phyloP scores from a whole-genome alignment of 176 grass and related monocot species.

The Zea luxurians region DNA sequence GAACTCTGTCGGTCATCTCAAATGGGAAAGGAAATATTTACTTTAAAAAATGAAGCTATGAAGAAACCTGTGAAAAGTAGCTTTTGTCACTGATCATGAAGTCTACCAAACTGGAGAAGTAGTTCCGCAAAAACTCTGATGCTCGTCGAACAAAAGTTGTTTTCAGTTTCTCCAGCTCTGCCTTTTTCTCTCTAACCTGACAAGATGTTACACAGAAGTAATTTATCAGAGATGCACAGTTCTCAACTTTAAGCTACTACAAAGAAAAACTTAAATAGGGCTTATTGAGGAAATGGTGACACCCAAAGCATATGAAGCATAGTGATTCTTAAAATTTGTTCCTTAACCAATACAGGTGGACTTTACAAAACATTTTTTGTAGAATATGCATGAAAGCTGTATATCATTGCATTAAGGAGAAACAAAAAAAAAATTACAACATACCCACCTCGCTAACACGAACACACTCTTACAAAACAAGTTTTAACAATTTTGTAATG shows the following conservation, averaged over 20 bases:
- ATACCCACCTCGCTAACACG: too few relatives aligned
- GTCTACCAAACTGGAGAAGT: conserved; percentile 96
- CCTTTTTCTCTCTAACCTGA: conserved; percentile 78
- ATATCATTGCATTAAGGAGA: too few relatives aligned
- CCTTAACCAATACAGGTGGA: background rate
- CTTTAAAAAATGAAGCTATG: background rate
- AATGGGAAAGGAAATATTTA: conserved; percentile 26
- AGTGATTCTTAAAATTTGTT: conserved; percentile 1
- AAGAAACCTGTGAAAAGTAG: conserved; percentile 94
- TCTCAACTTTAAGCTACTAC: conserved; percentile 16
- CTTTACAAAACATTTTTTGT: background rate
- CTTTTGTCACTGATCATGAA: conserved; percentile 99
- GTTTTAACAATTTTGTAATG: background rate
- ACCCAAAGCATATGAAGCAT: background rate
- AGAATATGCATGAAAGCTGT: too few relatives aligned
- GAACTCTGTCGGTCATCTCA: conserved; percentile 39
- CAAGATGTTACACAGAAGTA: conserved; percentile 14
- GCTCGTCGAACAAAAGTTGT: conserved; percentile 80
- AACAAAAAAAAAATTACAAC: too few relatives aligned
- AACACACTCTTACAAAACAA: background rate
- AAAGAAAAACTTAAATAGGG: conserved; percentile 6
- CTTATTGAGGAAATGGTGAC: conserved; percentile 4
- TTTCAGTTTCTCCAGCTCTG: conserved; percentile 86
- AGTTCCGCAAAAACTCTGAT: conserved; percentile 88
- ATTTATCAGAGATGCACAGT: conserved; percentile 15